phyloP scores from a whole-genome alignment of 208 protist genomes.

The Angomonas ambiguus region DNA sequence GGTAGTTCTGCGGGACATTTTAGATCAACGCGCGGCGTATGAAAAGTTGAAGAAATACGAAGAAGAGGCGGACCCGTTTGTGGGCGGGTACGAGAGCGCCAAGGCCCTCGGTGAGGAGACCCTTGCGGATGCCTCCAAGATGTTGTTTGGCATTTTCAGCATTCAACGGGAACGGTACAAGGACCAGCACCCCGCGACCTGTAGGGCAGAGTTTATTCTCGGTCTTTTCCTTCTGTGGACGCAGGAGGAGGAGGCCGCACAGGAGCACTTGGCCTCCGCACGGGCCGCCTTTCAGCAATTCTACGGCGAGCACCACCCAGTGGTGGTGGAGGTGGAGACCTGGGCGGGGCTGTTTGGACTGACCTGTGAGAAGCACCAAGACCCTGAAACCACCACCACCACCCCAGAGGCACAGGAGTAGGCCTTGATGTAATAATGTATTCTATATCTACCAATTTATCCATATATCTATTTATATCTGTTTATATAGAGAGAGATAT shows the following conservation, averaged over 20 bases:
- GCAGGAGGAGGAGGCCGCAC: constrained; percentile 50
- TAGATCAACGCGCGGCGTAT: constrained; percentile 42
- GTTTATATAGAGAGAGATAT: no score
- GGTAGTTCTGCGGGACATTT: constrained; percentile 44
- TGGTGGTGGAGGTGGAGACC: constrained; percentile 74
- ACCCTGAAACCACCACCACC: no score
- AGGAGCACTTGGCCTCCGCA: constrained; percentile 35
- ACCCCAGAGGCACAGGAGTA: no score
- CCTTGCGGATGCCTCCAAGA: constrained; percentile 79
- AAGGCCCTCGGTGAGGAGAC: constrained; percentile 74
- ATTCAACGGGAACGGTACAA: constrained; percentile 82
- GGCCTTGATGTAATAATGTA: no score
- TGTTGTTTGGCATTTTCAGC: constrained; percentile 76
- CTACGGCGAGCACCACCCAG: constrained; percentile 72
- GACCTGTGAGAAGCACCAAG: constrained; percentile 17
- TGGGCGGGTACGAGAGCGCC: constrained; percentile 56
- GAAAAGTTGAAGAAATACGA: constrained; percentile 64
- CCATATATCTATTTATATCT: constrained; percentile 13
- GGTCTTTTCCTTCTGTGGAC: constrained; percentile 83
- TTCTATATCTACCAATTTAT: no score
- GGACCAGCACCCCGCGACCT: constrained; percentile 53
- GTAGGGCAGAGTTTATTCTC: constrained; percentile 70
- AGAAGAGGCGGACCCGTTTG: constrained; percentile 39
- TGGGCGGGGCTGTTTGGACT: constrained; percentile 73
- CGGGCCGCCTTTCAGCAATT: constrained; percentile 49